These are phyloP conservation scores for Aspergillus coremiiformis DNA, from an alignment of 495 filamentous ascomycete species.

Conservation along the genomic window DNA sequence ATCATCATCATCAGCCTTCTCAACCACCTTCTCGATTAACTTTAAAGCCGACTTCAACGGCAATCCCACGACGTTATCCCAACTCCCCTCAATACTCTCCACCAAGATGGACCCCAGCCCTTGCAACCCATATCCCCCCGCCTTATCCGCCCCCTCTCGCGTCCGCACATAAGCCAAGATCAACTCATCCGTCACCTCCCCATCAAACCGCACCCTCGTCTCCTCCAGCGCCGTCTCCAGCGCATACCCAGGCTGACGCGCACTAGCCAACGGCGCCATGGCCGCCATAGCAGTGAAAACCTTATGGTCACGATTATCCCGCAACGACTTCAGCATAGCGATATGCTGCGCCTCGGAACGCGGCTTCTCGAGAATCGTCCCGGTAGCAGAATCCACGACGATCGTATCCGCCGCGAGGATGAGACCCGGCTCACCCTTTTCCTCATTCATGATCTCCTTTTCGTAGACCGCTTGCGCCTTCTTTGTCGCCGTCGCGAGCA, in stretches of 20 bases:
- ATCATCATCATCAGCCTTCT: constrained; percentile 49
- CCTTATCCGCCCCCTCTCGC: constrained; percentile 91
- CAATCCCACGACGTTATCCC: constrained; percentile 95
- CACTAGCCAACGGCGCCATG: constrained; percentile 71
- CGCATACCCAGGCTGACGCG: constrained; percentile 75
- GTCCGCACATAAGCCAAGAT: constrained; percentile 82
- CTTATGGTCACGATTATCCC: constrained; percentile 66
- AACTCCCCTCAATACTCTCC: constrained; percentile 79
- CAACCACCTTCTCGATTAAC: constrained; percentile 76
- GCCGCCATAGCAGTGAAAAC: constrained; percentile 76
- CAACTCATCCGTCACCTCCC: constrained; percentile 68
- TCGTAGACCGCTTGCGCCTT: constrained; percentile 78
- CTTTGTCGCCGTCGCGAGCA: constrained; percentile 72
- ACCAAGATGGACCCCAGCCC: constrained; percentile 78
- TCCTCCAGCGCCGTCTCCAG: constrained; percentile 77
- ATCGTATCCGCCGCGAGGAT: constrained; percentile 91
- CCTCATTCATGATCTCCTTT: constrained; percentile 50
- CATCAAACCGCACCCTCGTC: constrained; percentile 75
- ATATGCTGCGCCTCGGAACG: constrained; percentile 70
- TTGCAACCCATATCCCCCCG: constrained; percentile 91
- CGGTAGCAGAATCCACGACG: constrained; percentile 56
- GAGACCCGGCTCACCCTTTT: constrained; percentile 64
- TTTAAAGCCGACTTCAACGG: constrained; percentile 73
- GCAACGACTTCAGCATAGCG: constrained; percentile 68
- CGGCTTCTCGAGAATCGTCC: constrained; percentile 85